phyloP scores from a whole-genome alignment of 2,329 filamentous ascomycete genomes.

The Elsinoe necatrix region DNA sequence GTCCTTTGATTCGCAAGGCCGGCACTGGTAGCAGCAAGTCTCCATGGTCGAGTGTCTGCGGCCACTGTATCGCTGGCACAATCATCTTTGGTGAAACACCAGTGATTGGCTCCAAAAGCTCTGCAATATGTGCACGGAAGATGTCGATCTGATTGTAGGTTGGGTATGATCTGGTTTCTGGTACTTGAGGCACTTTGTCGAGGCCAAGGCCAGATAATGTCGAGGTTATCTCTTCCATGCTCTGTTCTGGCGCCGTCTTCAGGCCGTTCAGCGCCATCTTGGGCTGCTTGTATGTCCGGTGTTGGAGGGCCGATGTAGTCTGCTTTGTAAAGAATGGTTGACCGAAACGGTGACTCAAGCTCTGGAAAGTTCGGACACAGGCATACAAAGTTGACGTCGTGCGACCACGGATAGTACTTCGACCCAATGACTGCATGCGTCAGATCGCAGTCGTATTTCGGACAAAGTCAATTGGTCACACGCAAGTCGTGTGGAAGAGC shows the following conservation, averaged over 20 bases:
- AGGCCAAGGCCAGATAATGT: conserved; percentile 33
- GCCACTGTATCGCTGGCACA: conserved; percentile 71
- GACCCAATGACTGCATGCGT: conserved; percentile 1
- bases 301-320: neutral
- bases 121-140: conserved; percentile 68
- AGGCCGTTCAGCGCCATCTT: conserved; percentile 7
- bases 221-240: conserved; percentile 30
- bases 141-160: conserved; percentile 68
- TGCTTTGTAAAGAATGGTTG: neutral
- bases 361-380: neutral
- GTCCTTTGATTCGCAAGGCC: conserved; percentile 64
- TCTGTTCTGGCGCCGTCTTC: neutral
- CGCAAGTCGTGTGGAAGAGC: neutral
- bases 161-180: conserved; percentile 44
- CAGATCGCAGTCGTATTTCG: neutral
- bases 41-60: conserved; percentile 69
- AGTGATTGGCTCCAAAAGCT: conserved; percentile 58
- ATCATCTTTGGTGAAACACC: conserved; percentile 63
- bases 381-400: neutral
- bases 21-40: conserved; percentile 72
- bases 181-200: conserved; percentile 31
- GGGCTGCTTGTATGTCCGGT: neutral
- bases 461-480: neutral
- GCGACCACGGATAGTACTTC: neutral
- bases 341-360: conserved; percentile 1